A percentile compares a stretch with the other conserved stretches of the same genome.
These are phyloP conservation scores for Poteriospumella lacustris DNA, from an alignment of 108 stramenopile genomes.

Conservation along the genomic window DNA sequence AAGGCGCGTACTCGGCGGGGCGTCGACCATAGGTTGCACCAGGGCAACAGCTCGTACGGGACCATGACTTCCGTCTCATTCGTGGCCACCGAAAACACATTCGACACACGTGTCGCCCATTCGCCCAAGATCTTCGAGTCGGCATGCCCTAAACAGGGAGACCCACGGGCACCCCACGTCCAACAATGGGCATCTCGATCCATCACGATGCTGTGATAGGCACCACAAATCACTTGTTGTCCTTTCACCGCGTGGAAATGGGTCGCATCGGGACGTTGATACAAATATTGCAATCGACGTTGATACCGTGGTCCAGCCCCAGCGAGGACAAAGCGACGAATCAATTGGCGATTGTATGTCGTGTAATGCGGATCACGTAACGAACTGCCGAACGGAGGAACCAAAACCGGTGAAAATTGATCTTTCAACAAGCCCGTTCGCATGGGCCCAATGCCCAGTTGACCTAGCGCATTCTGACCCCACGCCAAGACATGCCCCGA, in stretches of 20 bases:
- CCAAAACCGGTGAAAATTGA: slow-evolving; percentile 15
- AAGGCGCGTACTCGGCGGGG: slow-evolving; percentile 12
- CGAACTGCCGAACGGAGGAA: background rate
- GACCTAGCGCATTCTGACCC: slow-evolving; percentile 22
- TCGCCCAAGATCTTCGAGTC: background rate
- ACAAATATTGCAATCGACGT: too few relatives aligned
- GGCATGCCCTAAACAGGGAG: background rate
- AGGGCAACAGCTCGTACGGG: slow-evolving; percentile 11
- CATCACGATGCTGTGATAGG: background rate
- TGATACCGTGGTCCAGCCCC: too few relatives aligned
- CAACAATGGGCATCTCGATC: background rate
- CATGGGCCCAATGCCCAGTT: slow-evolving; percentile 20
- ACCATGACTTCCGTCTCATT: background rate
- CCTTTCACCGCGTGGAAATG: background rate
- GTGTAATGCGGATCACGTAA: background rate
- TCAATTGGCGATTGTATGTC: too few relatives aligned
- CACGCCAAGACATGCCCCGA: slow-evolving; percentile 2
- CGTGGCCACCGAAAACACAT: background rate
- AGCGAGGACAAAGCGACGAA: too few relatives aligned
- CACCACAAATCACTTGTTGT: background rate
- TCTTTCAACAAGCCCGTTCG: background rate
- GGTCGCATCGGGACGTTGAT: too few relatives aligned
- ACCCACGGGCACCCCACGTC: slow-evolving; percentile 29
- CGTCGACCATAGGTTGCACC: slow-evolving; percentile 17
- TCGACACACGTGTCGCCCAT: background rate